Evolutionary conservation across 2,329 filamentous ascomycete species (phyloP).

Genomic region (Neophaeococcomyces mojaviensis): DNA sequence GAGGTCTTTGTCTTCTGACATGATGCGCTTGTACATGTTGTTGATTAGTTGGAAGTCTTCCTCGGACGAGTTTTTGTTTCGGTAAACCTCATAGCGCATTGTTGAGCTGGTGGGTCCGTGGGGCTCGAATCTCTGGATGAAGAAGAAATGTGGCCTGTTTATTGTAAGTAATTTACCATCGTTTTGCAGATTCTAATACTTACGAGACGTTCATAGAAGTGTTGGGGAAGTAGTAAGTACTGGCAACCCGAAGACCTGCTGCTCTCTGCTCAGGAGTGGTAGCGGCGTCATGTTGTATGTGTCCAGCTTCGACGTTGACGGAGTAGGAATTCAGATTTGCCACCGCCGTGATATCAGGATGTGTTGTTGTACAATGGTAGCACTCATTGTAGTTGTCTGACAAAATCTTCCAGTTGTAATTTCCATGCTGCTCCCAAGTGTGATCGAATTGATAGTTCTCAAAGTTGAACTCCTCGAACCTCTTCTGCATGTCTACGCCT

Average conservation of each 20-base stretch:
- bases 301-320: constrained; percentile 47
- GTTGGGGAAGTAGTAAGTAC: constrained; percentile 22
- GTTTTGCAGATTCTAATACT: constrained; percentile 7
- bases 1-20: constrained; percentile 58
- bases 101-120: constrained; percentile 42
- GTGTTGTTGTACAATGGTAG: constrained; percentile 53
- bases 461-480: constrained; percentile 47
- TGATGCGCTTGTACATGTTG: constrained; percentile 56
- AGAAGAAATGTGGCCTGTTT: constrained; percentile 53
- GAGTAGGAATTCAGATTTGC: constrained; percentile 49
- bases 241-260: constrained; percentile 14
- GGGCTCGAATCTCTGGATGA: constrained; percentile 57
- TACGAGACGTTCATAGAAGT: constrained; percentile 18
- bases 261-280: constrained; percentile 16
- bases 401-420: constrained; percentile 23
- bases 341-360: constrained; percentile 47
- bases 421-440: constrained; percentile 15
- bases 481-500: constrained; percentile 37
- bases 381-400: constrained; percentile 32
- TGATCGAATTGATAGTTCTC: constrained; percentile 45
- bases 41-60: constrained; percentile 53
- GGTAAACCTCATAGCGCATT: constrained; percentile 58
- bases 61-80: constrained; percentile 52
- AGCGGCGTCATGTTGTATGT: constrained; percentile 47
- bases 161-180: constrained; percentile 6